A percentile compares a stretch with the other conserved stretches of the same genome.
These are phyloP conservation scores for Paecilomyces dactylethromorphus DNA, from an alignment of 2,329 filamentous ascomycete species.

Conservation along the genomic window DNA sequence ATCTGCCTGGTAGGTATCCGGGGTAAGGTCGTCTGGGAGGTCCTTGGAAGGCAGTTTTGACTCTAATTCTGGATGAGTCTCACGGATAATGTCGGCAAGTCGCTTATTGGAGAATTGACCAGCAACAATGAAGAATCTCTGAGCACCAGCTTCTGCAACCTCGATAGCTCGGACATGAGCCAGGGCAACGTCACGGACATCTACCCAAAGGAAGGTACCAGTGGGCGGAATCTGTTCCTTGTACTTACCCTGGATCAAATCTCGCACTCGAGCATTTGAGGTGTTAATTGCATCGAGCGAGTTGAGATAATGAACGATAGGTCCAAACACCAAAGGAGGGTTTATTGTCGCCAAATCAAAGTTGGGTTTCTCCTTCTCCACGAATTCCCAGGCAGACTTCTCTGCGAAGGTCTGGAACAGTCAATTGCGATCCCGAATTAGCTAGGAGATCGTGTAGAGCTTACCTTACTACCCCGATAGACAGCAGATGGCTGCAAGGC, in stretches of 20 bases:
- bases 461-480: conserved; percentile 49
- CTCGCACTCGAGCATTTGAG: conserved; percentile 61
- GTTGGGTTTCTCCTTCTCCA: conserved; percentile 48
- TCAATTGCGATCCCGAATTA: background rate
- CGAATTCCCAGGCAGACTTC: conserved; percentile 59
- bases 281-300: conserved; percentile 62
- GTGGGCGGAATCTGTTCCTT: conserved; percentile 54
- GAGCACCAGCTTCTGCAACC: conserved; percentile 36
- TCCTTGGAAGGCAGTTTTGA: conserved; percentile 34
- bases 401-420: conserved; percentile 51
- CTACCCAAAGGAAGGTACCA: conserved; percentile 53
- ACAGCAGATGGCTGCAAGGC: conserved; percentile 27
- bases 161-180: conserved; percentile 44
- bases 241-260: conserved; percentile 57
- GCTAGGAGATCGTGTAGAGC: background rate
- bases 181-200: conserved; percentile 43
- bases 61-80: conserved; percentile 36
- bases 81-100: conserved; percentile 34
- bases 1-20: conserved; percentile 26
- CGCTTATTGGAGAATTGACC: conserved; percentile 38
- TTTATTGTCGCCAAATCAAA: conserved; percentile 59
- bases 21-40: conserved; percentile 21
- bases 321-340: conserved; percentile 58
- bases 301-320: conserved; percentile 58
- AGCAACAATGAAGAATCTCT: conserved; percentile 40